Base-by-base conservation (phyloP, 345 rosid species). In the Cochlearia excelsa region DNA sequence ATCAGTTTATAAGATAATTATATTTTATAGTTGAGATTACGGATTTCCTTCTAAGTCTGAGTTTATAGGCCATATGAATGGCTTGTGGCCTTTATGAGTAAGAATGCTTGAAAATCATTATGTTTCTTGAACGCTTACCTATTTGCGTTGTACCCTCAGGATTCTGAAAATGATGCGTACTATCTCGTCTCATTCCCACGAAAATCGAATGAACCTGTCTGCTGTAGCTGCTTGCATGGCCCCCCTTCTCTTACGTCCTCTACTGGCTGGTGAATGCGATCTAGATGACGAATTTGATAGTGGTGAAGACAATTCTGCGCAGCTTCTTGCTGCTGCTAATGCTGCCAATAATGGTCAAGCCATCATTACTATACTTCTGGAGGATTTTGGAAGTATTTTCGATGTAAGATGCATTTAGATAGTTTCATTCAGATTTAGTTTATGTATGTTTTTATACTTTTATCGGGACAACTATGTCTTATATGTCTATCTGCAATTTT, bases 141-240 rank as follows among this genome's bases (percentile, higher is more conserved):
- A 31, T 54, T 65, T 57, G 61, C 37, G 65, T 59, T 51, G 33
- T 34, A 46, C 60, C 51, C 40, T 66, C 85, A 93, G 99, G 76
- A 79, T 93, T 68, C 76, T 89, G 79, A 89, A 84, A 81, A 85
- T 87, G 97, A 89, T 93, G 97, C 90, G 81, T 72, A 73, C 81
- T 10, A 70, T 93, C 53, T 79, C 97, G 31, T 82, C 90, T 65
- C 84, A 85, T 81, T 75, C 90, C 74, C 79, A 74, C 66, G 96
- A 89, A 77, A 93, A 93, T 73, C 80, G 99, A 60, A 93, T 89
- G 97, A 84, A 79, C 74, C 76, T 95, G 69, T 85, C 95, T 66
- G 99, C 99, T 55, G 97, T 93, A 56, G 97, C 97, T 75, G 97
- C 97, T 70, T 93, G 99, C 91, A 93, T 89, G 99, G 97, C 99